Base-by-base conservation (phyloP, 306 rosid species). In the Leucaena leucocephala region DNA sequence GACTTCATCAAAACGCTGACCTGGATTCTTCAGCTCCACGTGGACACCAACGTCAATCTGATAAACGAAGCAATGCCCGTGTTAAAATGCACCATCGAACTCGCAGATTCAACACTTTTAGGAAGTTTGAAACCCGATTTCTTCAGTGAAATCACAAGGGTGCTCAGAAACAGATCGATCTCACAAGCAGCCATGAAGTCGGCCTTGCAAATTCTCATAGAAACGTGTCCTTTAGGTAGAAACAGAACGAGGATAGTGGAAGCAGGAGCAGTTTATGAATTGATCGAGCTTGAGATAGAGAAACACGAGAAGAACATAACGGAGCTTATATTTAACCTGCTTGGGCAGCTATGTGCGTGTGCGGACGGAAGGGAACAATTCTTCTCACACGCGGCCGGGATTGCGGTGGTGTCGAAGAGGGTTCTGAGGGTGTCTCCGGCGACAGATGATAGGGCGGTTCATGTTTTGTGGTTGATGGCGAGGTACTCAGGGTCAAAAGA, bases 361-460 rank as follows among this genome's bases (percentile, higher is more conserved):
- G 96, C 97, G 5, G 98, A 94, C 0, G 98, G 97, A 42, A 86
- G 98, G 61, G 91, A 87, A 9, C 85, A 83, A 79, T 82, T 94
- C 35, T 52, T 87, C 5, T 15, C 36, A 1, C 98, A 94, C 6
- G 89, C 88, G 0, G 94, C 92, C 8, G 78, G 93, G 5, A 77
- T 94, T 0, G 98, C 98, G 0, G 36, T 92, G 88, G 54, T 88
- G 68, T 77, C 93, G 0, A 92, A 92, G 70, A 77, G 93, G 86
- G 57, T 94, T 50, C 82, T 92, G 34, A 89, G 97, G 75, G 96
- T 94, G 71, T 94, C 97, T 1, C 42, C 81, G 0, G 85, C 85
- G 16, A 88, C 94, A 0, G 91, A 87, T 36, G 94, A 92, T 8
- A 59, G 78, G 17, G 94, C 92, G 0, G 19, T 94, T 66, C 91